Evolutionary conservation across 2,329 filamentous ascomycete species (phyloP), one percentile per base, ranked within the genome.

Genomic region (Botrytis pseudocinerea): DNA sequence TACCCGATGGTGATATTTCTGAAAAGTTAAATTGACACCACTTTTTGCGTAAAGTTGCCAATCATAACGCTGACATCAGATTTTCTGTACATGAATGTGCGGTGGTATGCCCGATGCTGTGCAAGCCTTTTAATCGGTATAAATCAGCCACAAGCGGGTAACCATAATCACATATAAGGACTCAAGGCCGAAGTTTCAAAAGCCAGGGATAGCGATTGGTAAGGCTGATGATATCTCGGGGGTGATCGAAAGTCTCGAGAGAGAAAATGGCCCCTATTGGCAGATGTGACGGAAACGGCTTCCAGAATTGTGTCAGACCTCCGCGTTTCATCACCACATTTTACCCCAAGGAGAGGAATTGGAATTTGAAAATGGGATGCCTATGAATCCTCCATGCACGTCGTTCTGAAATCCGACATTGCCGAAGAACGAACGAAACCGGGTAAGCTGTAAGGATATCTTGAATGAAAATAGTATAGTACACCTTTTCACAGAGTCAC

Each of bases 161-260:
- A 54, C 14, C 46, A 40, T 20, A 16, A 57, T 64, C 22, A 70
- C 18, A 22, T 28, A 16, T 25, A 46, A 46, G 42, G 40, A 14
- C 6, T 42, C 44, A 14, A 68, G 46, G 64, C 46, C 35, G 46
- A 57, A 32, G 10, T 14, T 35, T 60, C 25, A 16, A 40, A 60
- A 28, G 22, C 42, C 62, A 66, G 64, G 71, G 59, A 48, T 35
- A 40, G 22, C 32, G 25, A 75, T 70, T 74, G 73, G 73, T 72
- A 73, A 72, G 74, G 74, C 74, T 75, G 71, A 72, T 72, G 48
- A 57, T 12, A 32, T 66, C 22, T 32, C 44, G 40, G 35, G 35
- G 63, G 44, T 42, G 69, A 48, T 63, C 32, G 59, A 63, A 32
- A 20, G 12, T 44, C 54, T 66, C 32, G 12, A 54, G 46, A 51